Conservation (phyloP, 2,329 filamentous ascomycete genomes). For the Penicillium sp. region DNA sequence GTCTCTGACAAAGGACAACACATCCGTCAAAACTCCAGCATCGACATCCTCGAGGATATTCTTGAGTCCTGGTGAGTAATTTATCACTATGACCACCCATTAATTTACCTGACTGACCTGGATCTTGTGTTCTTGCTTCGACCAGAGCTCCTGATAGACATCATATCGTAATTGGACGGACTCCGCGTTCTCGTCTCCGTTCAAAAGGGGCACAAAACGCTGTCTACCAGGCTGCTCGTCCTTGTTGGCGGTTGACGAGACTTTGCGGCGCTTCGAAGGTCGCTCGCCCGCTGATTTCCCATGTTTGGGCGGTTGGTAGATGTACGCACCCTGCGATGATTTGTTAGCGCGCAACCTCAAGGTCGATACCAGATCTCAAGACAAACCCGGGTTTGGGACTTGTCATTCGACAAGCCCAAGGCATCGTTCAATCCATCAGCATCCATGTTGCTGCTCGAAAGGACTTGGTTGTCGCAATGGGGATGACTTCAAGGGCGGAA, state of each 20-base stretch:
- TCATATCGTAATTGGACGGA: conserved; percentile 37
- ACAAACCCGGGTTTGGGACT: conserved; percentile 32
- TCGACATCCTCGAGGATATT: conserved; percentile 41
- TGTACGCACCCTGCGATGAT: conserved; percentile 56
- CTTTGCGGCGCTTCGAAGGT: conserved; percentile 58
- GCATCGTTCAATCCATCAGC: conserved; percentile 24
- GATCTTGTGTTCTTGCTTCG: conserved; percentile 39
- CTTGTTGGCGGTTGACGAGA: conserved; percentile 40
- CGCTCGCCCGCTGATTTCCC: conserved; percentile 38
- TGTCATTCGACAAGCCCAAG: conserved; percentile 26
- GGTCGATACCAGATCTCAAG: background rate
- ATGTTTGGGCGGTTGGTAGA: conserved; percentile 56
- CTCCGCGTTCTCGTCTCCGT: conserved; percentile 36
- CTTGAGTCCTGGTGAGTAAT: conserved; percentile 23
- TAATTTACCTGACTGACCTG: conserved; percentile 29
- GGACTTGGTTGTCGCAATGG: conserved; percentile 12
- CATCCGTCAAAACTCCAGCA: conserved; percentile 37
- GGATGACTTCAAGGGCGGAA: conserved; percentile 22
- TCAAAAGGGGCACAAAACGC: conserved; percentile 41
- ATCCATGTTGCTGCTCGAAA: conserved; percentile 18
- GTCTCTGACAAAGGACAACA: conserved; percentile 38
- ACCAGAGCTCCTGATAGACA: conserved; percentile 42
- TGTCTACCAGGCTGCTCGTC: conserved; percentile 13
- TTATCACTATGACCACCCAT: background rate
- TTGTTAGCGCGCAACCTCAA: conserved; percentile 16